phyloP scores from a whole-genome alignment of 176 grass and related monocot genomes.

The Eragrostis nindensis region DNA sequence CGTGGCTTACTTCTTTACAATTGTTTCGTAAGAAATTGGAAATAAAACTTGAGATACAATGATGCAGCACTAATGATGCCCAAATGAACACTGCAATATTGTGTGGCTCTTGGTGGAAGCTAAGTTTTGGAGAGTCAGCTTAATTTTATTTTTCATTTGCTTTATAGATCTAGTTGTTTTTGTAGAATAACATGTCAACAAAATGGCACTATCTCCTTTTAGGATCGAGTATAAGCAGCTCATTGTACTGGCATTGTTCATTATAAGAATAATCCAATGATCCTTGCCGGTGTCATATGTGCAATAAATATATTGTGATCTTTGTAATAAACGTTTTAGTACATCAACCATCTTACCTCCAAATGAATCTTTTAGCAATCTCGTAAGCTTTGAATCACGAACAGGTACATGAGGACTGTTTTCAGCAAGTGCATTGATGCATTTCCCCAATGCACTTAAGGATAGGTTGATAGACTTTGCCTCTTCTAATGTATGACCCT shows the following conservation, averaged over 20 bases:
- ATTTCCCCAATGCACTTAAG: constrained; percentile 92
- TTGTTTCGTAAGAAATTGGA: background rate
- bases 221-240: background rate
- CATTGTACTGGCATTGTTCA: background rate
- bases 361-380: constrained; percentile 99
- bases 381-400: constrained; percentile 98
- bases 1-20: background rate
- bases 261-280: background rate
- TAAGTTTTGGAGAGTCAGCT: background rate
- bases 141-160: background rate
- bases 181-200: background rate
- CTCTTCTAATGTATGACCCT: constrained; percentile 98
- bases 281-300: background rate
- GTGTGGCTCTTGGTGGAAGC: background rate
- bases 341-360: constrained; percentile 64
- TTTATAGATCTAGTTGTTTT: background rate
- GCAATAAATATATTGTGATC: background rate
- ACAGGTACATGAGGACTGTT: constrained; percentile 94
- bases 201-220: background rate
- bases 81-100: background rate
- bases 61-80: background rate
- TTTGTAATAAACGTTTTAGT: background rate
- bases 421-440: constrained; percentile 99
- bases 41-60: background rate
- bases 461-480: constrained; percentile 99